phyloP scores from a whole-genome alignment of 1,139 yeast species.

The Nakaseomyces uthaithaninus region DNA sequence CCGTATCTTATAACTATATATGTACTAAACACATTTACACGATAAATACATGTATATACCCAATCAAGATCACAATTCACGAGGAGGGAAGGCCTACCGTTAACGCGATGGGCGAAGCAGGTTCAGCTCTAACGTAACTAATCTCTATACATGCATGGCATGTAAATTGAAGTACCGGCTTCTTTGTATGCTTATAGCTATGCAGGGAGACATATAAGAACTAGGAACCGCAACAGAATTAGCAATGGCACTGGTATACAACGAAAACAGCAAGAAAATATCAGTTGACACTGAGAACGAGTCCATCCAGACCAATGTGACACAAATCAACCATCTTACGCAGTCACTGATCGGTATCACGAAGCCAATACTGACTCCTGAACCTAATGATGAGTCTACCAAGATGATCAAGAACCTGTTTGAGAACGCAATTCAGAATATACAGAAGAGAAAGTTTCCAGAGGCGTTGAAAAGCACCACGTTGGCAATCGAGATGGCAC shows the following conservation, averaged over 20 bases:
- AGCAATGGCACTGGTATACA: constrained; percentile 16
- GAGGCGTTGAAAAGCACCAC: constrained; percentile 71
- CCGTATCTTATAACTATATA: no score
- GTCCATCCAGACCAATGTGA: constrained; percentile 42
- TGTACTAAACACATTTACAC: no score
- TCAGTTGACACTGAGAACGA: constrained; percentile 23
- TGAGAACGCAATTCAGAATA: constrained; percentile 59
- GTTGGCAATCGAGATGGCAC: constrained; percentile 73
- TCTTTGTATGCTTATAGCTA: no score
- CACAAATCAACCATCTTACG: constrained; percentile 57
- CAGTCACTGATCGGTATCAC: constrained; percentile 47
- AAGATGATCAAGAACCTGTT: constrained; percentile 66
- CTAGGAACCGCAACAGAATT: background rate
- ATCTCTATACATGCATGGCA: no score
- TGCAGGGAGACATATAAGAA: no score
- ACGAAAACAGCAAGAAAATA: constrained; percentile 22
- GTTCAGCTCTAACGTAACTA: no score
- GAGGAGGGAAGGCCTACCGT: no score
- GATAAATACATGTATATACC: no score
- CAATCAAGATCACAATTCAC: no score
- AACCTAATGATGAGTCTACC: constrained; percentile 55
- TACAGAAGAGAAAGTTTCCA: constrained; percentile 51
- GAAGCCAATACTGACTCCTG: constrained; percentile 49
- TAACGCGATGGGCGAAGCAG: no score
- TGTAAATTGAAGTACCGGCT: no score